These are phyloP conservation scores for Gomphus bonarii DNA, from an alignment of 1,284 basidiomycete species.

Conservation along the genomic window DNA sequence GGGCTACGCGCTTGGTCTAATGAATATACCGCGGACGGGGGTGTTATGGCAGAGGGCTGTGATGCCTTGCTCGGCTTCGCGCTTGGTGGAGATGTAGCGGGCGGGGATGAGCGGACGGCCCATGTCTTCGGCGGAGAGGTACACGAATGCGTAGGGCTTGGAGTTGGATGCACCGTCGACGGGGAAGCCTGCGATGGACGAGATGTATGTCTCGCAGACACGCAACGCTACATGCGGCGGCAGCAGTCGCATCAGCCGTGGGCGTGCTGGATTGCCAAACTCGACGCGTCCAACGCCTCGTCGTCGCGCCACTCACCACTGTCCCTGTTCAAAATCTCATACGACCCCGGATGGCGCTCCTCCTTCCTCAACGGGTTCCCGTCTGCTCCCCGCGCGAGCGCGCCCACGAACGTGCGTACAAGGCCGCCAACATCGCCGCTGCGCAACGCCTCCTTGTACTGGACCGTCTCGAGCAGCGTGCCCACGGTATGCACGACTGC, in stretches of 20 bases:
- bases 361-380: conserved; percentile 55
- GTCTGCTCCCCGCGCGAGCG: conserved; percentile 23
- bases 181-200: conserved; percentile 24
- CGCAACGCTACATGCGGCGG: conserved; percentile 42
- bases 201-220: conserved; percentile 64
- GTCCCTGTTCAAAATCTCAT: conserved; percentile 83
- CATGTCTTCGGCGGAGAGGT: conserved; percentile 91
- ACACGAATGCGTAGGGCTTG: conserved; percentile 69
- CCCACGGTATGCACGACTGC: conserved; percentile 96
- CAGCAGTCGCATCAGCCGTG: background rate
- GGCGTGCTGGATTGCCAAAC: too few species aligned
- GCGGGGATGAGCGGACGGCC: conserved; percentile 79
- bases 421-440: conserved; percentile 49
- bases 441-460: conserved; percentile 71
- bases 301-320: conserved; percentile 49
- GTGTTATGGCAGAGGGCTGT: conserved; percentile 19
- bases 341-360: conserved; percentile 33
- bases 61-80: conserved; percentile 76
- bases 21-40: conserved; percentile 54
- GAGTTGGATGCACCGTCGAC: conserved; percentile 15
- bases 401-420: conserved; percentile 33
- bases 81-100: conserved; percentile 84
- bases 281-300: background rate
- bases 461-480: conserved; percentile 72
- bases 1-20: conserved; percentile 61